These are phyloP conservation scores for Cyclospora cayetanensis DNA, from an alignment of 169 alveolate genomes.

Conservation along the genomic window DNA sequence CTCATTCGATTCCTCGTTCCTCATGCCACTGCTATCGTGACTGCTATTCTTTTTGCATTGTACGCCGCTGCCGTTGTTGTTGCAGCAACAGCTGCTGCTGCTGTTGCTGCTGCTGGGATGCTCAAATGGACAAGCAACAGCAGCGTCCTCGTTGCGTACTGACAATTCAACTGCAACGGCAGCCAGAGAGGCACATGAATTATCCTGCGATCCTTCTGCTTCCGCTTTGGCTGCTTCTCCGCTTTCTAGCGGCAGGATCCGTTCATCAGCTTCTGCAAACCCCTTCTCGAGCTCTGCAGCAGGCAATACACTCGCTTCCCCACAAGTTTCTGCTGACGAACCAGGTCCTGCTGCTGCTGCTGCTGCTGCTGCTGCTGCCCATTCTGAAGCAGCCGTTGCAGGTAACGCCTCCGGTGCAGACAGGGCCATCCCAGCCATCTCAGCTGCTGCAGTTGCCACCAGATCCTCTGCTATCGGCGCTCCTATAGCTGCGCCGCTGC, in stretches of 20 bases:
- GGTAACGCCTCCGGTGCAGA: no score
- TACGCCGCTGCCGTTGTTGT: neutral
- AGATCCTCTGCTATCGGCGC: neutral
- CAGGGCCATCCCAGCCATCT: no score
- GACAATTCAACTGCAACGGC: constrained; percentile 27
- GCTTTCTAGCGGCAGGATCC: neutral
- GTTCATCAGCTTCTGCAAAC: neutral
- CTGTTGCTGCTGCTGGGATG: constrained; percentile 35
- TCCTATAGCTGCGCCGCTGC: neutral
- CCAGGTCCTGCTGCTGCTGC: constrained; percentile 21
- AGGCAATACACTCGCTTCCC: neutral
- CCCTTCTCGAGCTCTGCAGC: neutral
- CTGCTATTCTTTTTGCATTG: neutral
- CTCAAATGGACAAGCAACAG: neutral
- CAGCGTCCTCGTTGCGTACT: neutral
- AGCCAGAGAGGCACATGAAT: neutral
- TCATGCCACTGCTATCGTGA: neutral
- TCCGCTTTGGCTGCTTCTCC: neutral
- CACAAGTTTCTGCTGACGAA: neutral
- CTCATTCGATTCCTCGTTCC: neutral
- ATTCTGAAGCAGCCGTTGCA: neutral
- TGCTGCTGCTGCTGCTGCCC: neutral
- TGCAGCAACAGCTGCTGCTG: neutral
- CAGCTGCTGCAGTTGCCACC: neutral
- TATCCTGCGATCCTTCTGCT: neutral